Percentiles rank a stretch among this genome's conserved stretches.
Conservation (phyloP, 768 basidiomycete genomes). For the Mycena vitilis region DNA sequence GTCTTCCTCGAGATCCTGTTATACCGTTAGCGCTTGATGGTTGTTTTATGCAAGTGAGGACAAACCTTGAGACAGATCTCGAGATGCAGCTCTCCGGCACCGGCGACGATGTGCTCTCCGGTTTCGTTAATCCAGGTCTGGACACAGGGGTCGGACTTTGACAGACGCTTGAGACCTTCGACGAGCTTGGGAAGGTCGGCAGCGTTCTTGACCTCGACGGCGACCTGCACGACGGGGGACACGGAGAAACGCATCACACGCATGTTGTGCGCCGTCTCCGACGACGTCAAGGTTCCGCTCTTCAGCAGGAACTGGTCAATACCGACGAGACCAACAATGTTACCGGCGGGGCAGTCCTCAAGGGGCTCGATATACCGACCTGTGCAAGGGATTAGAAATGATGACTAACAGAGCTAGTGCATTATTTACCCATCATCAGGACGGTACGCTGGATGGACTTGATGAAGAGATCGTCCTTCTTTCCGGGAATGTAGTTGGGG, state of each 20-base stretch:
- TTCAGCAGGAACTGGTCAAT: slow-evolving; percentile 99
- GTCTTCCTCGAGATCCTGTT: slow-evolving; percentile 97
- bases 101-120: slow-evolving; percentile 99
- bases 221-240: slow-evolving; percentile 98
- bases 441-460: slow-evolving; percentile 99
- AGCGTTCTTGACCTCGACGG: slow-evolving; percentile 99
- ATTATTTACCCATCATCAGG: slow-evolving; percentile 98
- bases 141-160: slow-evolving; percentile 99
- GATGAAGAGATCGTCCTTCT: slow-evolving; percentile 98
- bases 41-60: not conserved
- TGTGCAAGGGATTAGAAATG: no score
- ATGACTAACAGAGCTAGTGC: no score
- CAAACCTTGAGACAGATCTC: slow-evolving; percentile 98
- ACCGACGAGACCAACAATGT: slow-evolving; percentile 99
- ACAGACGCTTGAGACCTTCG: slow-evolving; percentile 99
- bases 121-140: slow-evolving; percentile 94
- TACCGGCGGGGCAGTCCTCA: slow-evolving; percentile 98
- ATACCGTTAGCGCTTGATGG: slow-evolving; percentile 15
- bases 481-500: slow-evolving; percentile 97
- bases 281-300: slow-evolving; percentile 96
- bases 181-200: slow-evolving; percentile 99
- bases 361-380: slow-evolving; percentile 98
- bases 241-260: slow-evolving; percentile 99
- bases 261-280: slow-evolving; percentile 99
- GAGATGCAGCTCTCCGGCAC: slow-evolving; percentile 98